A percentile compares a stretch with the other conserved stretches of the same genome.
Evolutionary conservation across 2,329 filamentous ascomycete genomes (phyloP).

Genomic region (Botrytis paeoniae): DNA sequence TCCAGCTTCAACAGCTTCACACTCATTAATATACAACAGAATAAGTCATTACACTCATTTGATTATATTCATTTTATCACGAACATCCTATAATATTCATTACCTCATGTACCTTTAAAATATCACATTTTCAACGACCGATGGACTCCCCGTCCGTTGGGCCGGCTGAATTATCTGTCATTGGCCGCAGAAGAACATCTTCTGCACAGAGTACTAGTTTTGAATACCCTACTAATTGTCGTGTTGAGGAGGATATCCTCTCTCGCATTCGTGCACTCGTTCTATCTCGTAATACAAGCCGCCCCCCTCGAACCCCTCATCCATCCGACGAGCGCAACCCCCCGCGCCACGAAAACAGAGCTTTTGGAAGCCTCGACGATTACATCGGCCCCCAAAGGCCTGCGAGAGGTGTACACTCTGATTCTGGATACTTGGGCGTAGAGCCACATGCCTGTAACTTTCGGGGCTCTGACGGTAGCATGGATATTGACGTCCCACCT

Average conservation of each 20-base stretch:
- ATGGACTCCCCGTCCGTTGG: constrained; percentile 26
- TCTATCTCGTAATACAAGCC: constrained; percentile 29
- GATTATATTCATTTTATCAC: constrained; percentile 15
- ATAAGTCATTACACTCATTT: constrained; percentile 22
- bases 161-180: constrained; percentile 21
- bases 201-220: constrained; percentile 28
- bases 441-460: constrained; percentile 12
- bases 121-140: constrained; percentile 18
- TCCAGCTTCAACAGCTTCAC: background rate
- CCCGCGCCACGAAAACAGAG: constrained; percentile 15
- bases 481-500: constrained; percentile 17
- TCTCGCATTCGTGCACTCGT: constrained; percentile 34
- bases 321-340: constrained; percentile 29
- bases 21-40: constrained; percentile 2
- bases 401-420: constrained; percentile 25
- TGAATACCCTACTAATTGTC: constrained; percentile 27
- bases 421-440: constrained; percentile 23
- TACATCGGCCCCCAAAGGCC: background rate
- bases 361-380: constrained; percentile 28
- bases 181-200: constrained; percentile 25
- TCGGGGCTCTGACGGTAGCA: constrained; percentile 15
- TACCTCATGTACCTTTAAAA: constrained; percentile 15
- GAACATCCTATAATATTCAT: constrained; percentile 13
- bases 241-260: constrained; percentile 34
- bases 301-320: constrained; percentile 32